These are phyloP conservation scores for Boletus sp. DNA, from an alignment of 1,284 basidiomycete species.

Conservation along the genomic window DNA sequence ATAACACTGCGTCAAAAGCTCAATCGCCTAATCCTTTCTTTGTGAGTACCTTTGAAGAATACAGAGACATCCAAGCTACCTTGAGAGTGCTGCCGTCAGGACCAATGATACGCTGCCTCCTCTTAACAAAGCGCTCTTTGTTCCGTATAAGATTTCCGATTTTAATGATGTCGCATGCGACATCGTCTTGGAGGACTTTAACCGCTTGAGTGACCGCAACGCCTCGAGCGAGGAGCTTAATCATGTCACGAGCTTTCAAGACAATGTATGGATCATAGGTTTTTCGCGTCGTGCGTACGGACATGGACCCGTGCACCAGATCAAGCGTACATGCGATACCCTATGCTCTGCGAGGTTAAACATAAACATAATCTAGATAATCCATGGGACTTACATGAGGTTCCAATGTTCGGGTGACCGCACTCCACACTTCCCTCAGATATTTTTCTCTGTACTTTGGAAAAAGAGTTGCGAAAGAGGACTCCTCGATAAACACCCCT, in stretches of 20 bases:
- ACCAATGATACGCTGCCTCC: constrained; percentile 94
- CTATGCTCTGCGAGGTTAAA: constrained; percentile 38
- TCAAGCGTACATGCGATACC: constrained; percentile 91
- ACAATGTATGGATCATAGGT: constrained; percentile 96
- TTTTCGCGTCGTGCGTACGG: constrained; percentile 94
- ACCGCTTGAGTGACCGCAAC: constrained; percentile 83
- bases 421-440: constrained; percentile 90
- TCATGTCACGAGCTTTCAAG: constrained; percentile 92
- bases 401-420: constrained; percentile 86
- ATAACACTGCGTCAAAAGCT: constrained; percentile 94
- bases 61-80: constrained; percentile 35
- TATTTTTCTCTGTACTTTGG: constrained; percentile 99
- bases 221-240: constrained; percentile 92
- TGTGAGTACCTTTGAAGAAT: constrained; percentile 7
- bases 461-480: constrained; percentile 96
- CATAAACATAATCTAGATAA: background rate
- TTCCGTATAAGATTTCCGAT: constrained; percentile 93
- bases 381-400: constrained; percentile 52
- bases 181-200: constrained; percentile 86
- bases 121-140: constrained; percentile 96
- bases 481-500: constrained; percentile 89
- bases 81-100: constrained; percentile 96
- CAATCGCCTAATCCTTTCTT: constrained; percentile 72
- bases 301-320: constrained; percentile 96
- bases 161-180: constrained; percentile 97